Evolutionary conservation across 208 protist species (phyloP).

Genomic region (Acanthamoeba royreba): DNA sequence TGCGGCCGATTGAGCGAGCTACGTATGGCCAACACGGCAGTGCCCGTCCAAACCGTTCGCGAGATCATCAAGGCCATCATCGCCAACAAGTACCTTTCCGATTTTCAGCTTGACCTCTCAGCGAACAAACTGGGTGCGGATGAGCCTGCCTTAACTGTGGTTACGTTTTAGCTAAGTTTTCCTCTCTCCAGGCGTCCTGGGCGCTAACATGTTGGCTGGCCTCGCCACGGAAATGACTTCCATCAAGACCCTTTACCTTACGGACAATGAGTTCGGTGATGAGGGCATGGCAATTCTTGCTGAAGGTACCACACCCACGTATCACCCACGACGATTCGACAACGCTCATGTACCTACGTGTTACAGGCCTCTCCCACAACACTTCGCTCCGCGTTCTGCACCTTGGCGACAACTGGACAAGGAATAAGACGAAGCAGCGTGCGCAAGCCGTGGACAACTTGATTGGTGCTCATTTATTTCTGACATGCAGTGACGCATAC

Average conservation of each 20-base stretch:
- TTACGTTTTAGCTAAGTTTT: neutral
- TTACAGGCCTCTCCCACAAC: constrained; percentile 49
- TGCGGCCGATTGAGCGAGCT: constrained; percentile 46
- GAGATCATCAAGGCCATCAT: constrained; percentile 60
- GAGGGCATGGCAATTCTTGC: constrained; percentile 66
- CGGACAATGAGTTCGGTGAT: constrained; percentile 70
- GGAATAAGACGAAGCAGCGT: neutral
- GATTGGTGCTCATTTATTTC: neutral
- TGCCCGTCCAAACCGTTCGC: constrained; percentile 58
- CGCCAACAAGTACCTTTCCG: constrained; percentile 64
- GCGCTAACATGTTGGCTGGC: constrained; percentile 61
- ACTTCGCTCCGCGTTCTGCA: constrained; percentile 48
- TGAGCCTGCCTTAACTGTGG: neutral
- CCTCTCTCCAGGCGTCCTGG: constrained; percentile 48
- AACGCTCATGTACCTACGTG: neutral
- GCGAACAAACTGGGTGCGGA: constrained; percentile 1
- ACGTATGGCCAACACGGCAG: constrained; percentile 51
- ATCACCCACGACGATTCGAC: neutral
- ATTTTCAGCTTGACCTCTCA: constrained; percentile 54
- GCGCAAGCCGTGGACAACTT: neutral
- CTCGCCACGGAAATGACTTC: constrained; percentile 54
- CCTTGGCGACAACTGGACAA: constrained; percentile 45
- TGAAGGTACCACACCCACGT: neutral
- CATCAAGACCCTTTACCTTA: constrained; percentile 54
- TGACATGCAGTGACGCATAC: neutral